phyloP scores from a whole-genome alignment of 192 early-diverging fungal species.

The Dispira parvispora region DNA sequence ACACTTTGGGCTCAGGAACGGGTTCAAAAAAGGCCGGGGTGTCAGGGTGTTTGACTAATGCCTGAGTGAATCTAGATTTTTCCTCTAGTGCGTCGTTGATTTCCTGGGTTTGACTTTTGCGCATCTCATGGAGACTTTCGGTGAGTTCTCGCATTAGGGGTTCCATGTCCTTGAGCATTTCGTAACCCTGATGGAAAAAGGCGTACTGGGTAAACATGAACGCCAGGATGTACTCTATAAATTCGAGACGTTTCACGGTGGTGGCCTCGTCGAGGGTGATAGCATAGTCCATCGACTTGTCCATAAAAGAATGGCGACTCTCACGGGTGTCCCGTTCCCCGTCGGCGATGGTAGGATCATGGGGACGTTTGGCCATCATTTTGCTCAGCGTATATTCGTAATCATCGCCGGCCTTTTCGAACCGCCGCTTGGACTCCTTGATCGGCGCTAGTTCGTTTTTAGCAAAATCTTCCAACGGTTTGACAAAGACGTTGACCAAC shows the following conservation, averaged over 20 bases:
- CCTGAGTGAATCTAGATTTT: slow-evolving; percentile 18
- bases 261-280: slow-evolving; percentile 55
- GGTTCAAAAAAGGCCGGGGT: neutral
- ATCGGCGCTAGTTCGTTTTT: slow-evolving; percentile 24
- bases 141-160: slow-evolving; percentile 65
- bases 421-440: slow-evolving; percentile 38
- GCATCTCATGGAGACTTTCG: slow-evolving; percentile 9
- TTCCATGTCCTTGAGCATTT: slow-evolving; percentile 60
- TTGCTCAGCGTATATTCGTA: slow-evolving; percentile 34
- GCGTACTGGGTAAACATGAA: slow-evolving; percentile 72
- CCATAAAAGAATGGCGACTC: slow-evolving; percentile 10
- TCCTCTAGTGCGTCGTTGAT: neutral
- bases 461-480: slow-evolving; percentile 44
- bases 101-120: slow-evolving; percentile 12
- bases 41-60: neutral
- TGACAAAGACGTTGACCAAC: slow-evolving; percentile 48
- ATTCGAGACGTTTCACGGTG: slow-evolving; percentile 57
- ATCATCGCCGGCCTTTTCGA: slow-evolving; percentile 43
- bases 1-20: neutral
- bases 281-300: slow-evolving; percentile 31
- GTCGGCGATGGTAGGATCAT: slow-evolving; percentile 38
- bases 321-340: slow-evolving; percentile 17
- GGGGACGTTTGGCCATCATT: slow-evolving; percentile 42
- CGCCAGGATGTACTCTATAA: slow-evolving; percentile 44
- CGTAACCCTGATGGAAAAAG: slow-evolving; percentile 69